These are phyloP conservation scores for Cocos nucifera DNA, from an alignment of 176 grass and related monocot species.

Conservation along the genomic window DNA sequence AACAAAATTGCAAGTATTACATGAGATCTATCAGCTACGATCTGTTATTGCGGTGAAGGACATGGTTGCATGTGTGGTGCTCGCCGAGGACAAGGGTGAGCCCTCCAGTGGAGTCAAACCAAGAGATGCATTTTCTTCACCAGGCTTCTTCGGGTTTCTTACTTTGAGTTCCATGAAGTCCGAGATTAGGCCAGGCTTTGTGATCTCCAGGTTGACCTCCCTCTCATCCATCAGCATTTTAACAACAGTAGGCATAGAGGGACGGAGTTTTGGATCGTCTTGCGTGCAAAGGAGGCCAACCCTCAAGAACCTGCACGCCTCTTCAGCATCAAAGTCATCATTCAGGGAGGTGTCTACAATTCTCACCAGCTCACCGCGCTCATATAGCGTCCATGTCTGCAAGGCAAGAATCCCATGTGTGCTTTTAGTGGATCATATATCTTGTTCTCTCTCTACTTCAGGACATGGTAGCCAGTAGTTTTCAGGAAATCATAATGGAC, in stretches of 20 bases:
- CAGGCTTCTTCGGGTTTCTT: neutral
- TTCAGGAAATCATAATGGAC: no score
- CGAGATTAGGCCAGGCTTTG: conserved; percentile 69
- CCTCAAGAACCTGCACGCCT: conserved; percentile 46
- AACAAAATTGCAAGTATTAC: no score
- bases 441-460: no score
- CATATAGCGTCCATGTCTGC: conserved; percentile 59
- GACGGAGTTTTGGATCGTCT: conserved; percentile 52
- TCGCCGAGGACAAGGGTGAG: no score
- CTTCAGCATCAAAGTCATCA: conserved; percentile 22
- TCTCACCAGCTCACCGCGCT: conserved; percentile 35
- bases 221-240: conserved; percentile 47
- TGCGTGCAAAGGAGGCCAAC: conserved; percentile 79
- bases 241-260: conserved; percentile 51
- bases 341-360: conserved; percentile 50
- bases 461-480: no score
- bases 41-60: no score
- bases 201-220: conserved; percentile 34
- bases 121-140: no score
- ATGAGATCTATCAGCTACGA: no score
- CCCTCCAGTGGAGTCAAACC: no score
- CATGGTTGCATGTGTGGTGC: no score
- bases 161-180: conserved; percentile 83
- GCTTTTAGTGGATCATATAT: no score
- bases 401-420: conserved; percentile 5